Conservation (phyloP, 108 stramenopile genomes). For the Schizochytrium sp. region DNA sequence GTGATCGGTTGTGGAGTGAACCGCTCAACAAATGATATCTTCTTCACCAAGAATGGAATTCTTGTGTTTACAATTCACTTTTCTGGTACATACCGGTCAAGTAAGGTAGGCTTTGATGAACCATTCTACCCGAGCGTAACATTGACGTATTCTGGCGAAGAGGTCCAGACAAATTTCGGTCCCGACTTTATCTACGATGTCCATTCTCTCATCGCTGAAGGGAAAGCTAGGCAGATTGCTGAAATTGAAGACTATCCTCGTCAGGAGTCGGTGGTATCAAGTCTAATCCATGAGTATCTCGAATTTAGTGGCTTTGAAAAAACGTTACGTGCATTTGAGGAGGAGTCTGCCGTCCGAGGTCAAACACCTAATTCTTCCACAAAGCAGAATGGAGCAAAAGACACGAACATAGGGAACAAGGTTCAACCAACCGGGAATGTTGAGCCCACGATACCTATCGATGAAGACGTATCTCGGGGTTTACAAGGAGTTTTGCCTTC, state of each 20-base stretch:
- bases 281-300: slow-evolving; percentile 28
- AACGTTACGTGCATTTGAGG: neutral
- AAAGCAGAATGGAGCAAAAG: neutral
- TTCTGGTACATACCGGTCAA: neutral
- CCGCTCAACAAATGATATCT: neutral
- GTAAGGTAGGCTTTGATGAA: neutral
- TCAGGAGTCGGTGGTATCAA: neutral
- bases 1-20: slow-evolving; percentile 36
- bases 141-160: neutral
- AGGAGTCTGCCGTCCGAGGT: neutral
- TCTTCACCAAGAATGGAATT: slow-evolving; percentile 43
- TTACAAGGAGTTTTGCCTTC: no score
- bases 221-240: neutral
- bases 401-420: neutral
- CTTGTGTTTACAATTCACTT: neutral
- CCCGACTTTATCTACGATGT: slow-evolving; percentile 13
- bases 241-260: neutral
- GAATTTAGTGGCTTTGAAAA: slow-evolving; percentile 23
- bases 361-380: neutral
- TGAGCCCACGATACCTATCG: no score
- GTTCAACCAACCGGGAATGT: neutral
- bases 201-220: neutral
- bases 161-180: slow-evolving; percentile 10
- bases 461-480: neutral
- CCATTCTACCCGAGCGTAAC: neutral